Evolutionary conservation across 768 basidiomycete species (phyloP).

Genomic region (Psilocybe cubensis): DNA sequence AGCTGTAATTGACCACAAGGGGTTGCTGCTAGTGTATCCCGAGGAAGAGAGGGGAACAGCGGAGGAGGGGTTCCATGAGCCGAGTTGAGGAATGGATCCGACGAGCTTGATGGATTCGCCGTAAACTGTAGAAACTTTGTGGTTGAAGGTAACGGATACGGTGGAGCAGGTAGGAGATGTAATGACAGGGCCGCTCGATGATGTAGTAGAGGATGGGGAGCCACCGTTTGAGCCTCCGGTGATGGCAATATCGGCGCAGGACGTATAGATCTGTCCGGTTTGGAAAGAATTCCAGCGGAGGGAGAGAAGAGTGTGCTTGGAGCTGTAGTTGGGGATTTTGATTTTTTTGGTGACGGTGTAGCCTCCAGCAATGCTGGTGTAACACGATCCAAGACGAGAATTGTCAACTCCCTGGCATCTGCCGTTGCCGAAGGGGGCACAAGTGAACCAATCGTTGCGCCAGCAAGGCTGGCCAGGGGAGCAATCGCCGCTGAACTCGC

Average conservation of each 20-base stretch:
- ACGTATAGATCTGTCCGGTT: conserved; percentile 1
- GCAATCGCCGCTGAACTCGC: conserved; percentile 2
- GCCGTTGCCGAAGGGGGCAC: conserved; percentile 1
- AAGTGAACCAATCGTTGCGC: conserved; percentile 8
- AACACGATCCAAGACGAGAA: conserved; percentile 6
- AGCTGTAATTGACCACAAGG: conserved; percentile 1
- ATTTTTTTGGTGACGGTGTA: conserved; percentile 8
- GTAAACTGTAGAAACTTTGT: conserved; percentile 2
- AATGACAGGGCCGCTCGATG: neutral
- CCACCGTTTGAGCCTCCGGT: neutral
- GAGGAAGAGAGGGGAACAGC: conserved; percentile 2
- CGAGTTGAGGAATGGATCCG: conserved; percentile 5
- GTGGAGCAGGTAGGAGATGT: neutral
- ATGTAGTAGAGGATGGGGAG: neutral
- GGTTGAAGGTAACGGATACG: conserved; percentile 2
- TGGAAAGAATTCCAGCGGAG: conserved; percentile 6
- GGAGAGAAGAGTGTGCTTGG: conserved; percentile 5
- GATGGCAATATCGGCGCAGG: conserved; percentile 2
- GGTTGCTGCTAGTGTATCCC: neutral
- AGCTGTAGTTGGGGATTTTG: conserved; percentile 5
- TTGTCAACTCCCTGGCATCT: conserved; percentile 8
- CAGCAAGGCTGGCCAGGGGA: conserved; percentile 3
- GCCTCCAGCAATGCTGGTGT: conserved; percentile 3
- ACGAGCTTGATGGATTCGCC: conserved; percentile 8
- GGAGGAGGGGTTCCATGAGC: conserved; percentile 1